Conservation (phyloP, 257 asterid species). For the Linaria vulgaris region DNA sequence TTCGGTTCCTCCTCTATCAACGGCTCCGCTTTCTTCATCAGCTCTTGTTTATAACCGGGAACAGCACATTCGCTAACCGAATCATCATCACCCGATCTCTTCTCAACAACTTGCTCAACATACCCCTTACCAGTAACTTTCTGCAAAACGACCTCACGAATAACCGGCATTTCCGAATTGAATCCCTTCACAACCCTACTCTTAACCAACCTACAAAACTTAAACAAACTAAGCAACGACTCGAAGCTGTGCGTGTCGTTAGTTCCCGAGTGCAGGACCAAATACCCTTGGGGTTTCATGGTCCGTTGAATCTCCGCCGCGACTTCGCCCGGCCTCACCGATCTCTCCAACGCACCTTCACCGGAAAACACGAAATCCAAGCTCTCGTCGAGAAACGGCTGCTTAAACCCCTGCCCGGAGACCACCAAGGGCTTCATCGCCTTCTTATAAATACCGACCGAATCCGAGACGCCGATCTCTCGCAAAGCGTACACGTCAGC, state of each 20-base stretch:
- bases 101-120: slow-evolving; percentile 19
- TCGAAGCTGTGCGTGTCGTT: slow-evolving; percentile 54
- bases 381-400: slow-evolving; percentile 39
- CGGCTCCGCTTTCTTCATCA: slow-evolving; percentile 71
- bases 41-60: slow-evolving; percentile 57
- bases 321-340: slow-evolving; percentile 45
- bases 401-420: slow-evolving; percentile 45
- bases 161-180: slow-evolving; percentile 36
- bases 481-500: slow-evolving; percentile 78
- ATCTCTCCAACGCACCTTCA: slow-evolving; percentile 51
- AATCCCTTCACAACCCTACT: slow-evolving; percentile 44
- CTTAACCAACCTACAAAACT: slow-evolving; percentile 51
- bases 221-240: slow-evolving; percentile 50
- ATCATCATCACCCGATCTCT: slow-evolving; percentile 28
- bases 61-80: slow-evolving; percentile 50
- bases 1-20: slow-evolving; percentile 77
- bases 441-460: slow-evolving; percentile 67
- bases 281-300: slow-evolving; percentile 60
- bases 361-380: slow-evolving; percentile 64
- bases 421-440: slow-evolving; percentile 72
- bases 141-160: slow-evolving; percentile 56
- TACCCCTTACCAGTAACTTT: slow-evolving; percentile 32
- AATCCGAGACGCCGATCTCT: slow-evolving; percentile 75
- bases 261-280: slow-evolving; percentile 48
- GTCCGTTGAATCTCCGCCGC: slow-evolving; percentile 59